Evolutionary conservation across 495 filamentous ascomycete genomes (phyloP), one percentile per base, ranked within the genome.

Genomic region (Melanomma pulvis-pyrius): DNA sequence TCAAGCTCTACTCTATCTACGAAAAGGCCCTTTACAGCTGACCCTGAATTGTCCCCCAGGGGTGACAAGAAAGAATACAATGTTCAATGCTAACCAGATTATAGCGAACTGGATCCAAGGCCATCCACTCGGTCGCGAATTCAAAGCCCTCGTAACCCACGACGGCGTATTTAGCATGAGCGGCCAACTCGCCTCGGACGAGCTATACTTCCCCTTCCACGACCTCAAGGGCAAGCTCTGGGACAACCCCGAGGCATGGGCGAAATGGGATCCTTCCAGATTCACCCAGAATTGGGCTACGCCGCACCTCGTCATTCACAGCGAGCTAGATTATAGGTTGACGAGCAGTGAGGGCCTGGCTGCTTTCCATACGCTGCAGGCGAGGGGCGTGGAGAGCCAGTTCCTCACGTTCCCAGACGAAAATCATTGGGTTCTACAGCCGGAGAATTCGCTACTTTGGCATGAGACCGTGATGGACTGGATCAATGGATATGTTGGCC

Each of bases 381-480:
- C 82, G 6, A 80, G 82, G 63, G 85, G 84, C 15, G 80, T 92
- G 0, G 87, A 88, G 24, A 93, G 90, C 72, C 83, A 82, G 73
- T 81, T 91, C 72, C 74, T 98, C 67, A 90, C 87, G 5, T 98
- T 97, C 74, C 91, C 92, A 0, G 92, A 97, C 74, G 86, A 89
- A 70, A 88, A 87, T 58, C 82, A 96, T 78, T 98, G 91, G 90
- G 92, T 98, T 22, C 71, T 97, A 47, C 93, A 96, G 72, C 91
- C 88, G 1, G 93, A 98, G 74, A 98, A 97, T 74, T 88, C 86
- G 9, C 78, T 97, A 24, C 80, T 94, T 47, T 98, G 93, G 93
- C 92, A 97, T 74, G 85, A 82, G n/a, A 89, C 90, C 39, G 92
- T 97, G 11, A 68, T 97, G 34, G 87, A 87, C 52, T 98, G 88